phyloP scores from a whole-genome alignment of 2,329 filamentous ascomycete species.

The Fusarium haematococcum region DNA sequence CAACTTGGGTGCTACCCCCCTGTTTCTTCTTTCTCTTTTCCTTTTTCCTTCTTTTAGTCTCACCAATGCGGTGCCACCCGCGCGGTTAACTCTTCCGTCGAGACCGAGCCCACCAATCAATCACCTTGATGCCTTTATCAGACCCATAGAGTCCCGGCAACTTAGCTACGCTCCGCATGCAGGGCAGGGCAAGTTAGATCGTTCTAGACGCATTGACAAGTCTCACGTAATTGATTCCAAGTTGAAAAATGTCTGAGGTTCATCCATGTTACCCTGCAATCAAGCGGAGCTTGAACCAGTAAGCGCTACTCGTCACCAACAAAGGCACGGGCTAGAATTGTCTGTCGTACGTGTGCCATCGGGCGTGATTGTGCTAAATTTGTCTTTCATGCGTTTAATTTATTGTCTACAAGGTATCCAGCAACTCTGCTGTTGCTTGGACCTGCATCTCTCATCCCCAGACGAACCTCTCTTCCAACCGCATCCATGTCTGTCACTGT shows the following conservation, averaged over 20 bases:
- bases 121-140: background rate
- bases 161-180: background rate
- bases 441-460: background rate
- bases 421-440: background rate
- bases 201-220: background rate
- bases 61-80: background rate
- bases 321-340: background rate
- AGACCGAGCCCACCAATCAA: background rate
- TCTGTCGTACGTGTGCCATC: background rate
- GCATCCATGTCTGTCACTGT: background rate
- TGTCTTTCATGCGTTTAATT: background rate
- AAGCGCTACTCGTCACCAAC: background rate
- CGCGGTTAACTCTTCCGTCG: background rate
- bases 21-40: background rate
- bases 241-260: background rate
- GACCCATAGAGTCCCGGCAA: background rate
- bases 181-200: background rate
- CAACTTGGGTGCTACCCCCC: background rate
- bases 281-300: background rate
- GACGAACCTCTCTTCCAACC: background rate
- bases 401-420: background rate
- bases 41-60: background rate
- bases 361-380: background rate
- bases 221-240: background rate
- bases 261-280: background rate